A percentile compares a stretch with the other conserved stretches of the same genome.
These are phyloP conservation scores for Euclidium syriacum DNA, from an alignment of 345 rosid species.

Conservation along the genomic window DNA sequence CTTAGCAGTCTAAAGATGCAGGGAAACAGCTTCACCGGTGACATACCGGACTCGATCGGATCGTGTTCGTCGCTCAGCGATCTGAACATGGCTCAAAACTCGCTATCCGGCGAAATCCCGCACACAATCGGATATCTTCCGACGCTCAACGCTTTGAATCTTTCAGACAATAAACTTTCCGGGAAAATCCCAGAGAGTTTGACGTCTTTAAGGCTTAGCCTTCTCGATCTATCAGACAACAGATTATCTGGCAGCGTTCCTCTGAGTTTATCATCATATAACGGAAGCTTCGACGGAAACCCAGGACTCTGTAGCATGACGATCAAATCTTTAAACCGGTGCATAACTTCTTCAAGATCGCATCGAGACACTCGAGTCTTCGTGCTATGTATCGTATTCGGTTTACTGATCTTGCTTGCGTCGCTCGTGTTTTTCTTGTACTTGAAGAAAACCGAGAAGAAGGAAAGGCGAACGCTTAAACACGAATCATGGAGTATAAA, in stretches of 20 bases:
- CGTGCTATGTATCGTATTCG: slow-evolving; percentile 47
- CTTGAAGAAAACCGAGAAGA: slow-evolving; percentile 51
- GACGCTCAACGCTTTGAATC: slow-evolving; percentile 63
- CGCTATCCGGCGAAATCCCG: slow-evolving; percentile 63
- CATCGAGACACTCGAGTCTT: slow-evolving; percentile 40
- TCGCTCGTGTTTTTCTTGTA: slow-evolving; percentile 48
- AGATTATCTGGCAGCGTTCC: slow-evolving; percentile 63
- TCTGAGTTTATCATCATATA: slow-evolving; percentile 61
- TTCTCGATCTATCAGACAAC: slow-evolving; percentile 78
- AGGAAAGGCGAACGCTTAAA: slow-evolving; percentile 44
- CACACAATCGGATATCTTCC: slow-evolving; percentile 59
- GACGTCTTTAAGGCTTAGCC: slow-evolving; percentile 63
- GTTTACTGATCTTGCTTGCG: slow-evolving; percentile 42
- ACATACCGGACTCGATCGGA: slow-evolving; percentile 59
- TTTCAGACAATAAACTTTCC: slow-evolving; percentile 57
- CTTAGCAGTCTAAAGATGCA: slow-evolving; percentile 58
- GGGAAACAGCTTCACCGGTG: slow-evolving; percentile 51
- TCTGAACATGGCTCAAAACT: slow-evolving; percentile 63
- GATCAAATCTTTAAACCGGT: slow-evolving; percentile 47
- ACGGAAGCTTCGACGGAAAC: slow-evolving; percentile 70
- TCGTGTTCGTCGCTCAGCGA: slow-evolving; percentile 56
- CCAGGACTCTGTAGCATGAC: slow-evolving; percentile 64
- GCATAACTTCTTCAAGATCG: slow-evolving; percentile 40
- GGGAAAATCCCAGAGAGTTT: slow-evolving; percentile 66
- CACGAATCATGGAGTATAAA: slow-evolving; percentile 80